Percentiles rank a stretch among this genome's conserved stretches.
Evolutionary conservation across 176 grass and related monocot species (phyloP).

Genomic region (Aegilops speltoides): DNA sequence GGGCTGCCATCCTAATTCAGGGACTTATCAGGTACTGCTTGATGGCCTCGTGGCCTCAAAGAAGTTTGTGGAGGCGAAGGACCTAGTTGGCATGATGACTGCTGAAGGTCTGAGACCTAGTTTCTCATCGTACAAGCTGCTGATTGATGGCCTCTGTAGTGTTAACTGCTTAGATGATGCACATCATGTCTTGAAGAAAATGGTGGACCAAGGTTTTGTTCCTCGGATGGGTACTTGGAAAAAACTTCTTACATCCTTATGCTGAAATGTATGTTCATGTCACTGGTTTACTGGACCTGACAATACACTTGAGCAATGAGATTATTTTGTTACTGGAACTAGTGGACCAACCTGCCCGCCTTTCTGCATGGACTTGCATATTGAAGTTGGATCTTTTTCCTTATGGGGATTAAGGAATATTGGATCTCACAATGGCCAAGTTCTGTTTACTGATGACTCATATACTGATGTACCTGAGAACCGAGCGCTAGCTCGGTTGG

Average conservation of each 20-base stretch:
- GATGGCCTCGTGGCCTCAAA: slow-evolving; percentile 61
- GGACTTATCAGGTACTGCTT: slow-evolving; percentile 80
- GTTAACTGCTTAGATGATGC: slow-evolving; percentile 54
- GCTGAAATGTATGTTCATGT: slow-evolving; percentile 9
- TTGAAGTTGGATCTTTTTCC: background rate
- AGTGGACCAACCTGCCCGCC: background rate
- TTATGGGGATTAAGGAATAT: background rate
- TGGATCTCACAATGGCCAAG: background rate
- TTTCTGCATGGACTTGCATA: background rate
- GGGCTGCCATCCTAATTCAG: slow-evolving; percentile 71
- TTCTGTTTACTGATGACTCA: background rate
- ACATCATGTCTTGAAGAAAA: slow-evolving; percentile 60
- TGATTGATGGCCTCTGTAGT: slow-evolving; percentile 79
- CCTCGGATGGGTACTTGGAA: slow-evolving; percentile 79
- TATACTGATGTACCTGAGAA: background rate
- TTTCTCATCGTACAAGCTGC: slow-evolving; percentile 75
- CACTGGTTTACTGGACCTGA: background rate
- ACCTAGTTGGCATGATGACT: slow-evolving; percentile 59
- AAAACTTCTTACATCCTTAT: slow-evolving; percentile 54
- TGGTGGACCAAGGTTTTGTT: slow-evolving; percentile 78
- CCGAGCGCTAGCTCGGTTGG: too few relatives aligned
- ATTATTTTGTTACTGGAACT: slow-evolving; percentile 2
- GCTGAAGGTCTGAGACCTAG: slow-evolving; percentile 55
- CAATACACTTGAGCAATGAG: background rate
- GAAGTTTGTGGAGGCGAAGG: slow-evolving; percentile 55